Percentiles rank a stretch among this genome's conserved stretches.
These are phyloP conservation scores for Dactylellina sp. DNA, from an alignment of 2,329 filamentous ascomycete species.

Conservation along the genomic window DNA sequence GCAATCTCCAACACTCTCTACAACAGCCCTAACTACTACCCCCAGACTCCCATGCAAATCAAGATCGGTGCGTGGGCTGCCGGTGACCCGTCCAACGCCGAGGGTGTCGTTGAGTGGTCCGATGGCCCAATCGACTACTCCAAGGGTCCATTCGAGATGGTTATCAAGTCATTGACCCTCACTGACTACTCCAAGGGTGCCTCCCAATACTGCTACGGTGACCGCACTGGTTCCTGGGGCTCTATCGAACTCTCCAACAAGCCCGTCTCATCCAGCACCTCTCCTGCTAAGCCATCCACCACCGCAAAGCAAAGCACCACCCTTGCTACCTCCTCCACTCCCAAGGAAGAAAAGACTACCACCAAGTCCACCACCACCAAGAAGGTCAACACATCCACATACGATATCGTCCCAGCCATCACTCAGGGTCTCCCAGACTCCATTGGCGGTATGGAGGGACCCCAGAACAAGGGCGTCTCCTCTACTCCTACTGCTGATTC, in stretches of 20 bases:
- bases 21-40: conserved; percentile 69
- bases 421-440: conserved; percentile 49
- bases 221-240: conserved; percentile 79
- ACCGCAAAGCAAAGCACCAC: conserved; percentile 31
- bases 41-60: conserved; percentile 94
- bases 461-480: conserved; percentile 46
- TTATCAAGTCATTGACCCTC: conserved; percentile 78
- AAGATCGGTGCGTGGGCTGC: conserved; percentile 94
- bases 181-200: conserved; percentile 94
- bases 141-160: conserved; percentile 85
- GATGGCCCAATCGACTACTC: conserved; percentile 85
- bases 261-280: conserved; percentile 10
- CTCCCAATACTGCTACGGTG: conserved; percentile 82
- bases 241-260: conserved; percentile 72
- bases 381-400: conserved; percentile 41
- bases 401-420: conserved; percentile 37
- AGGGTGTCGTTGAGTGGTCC: conserved; percentile 80
- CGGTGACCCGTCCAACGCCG: conserved; percentile 81
- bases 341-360: conserved; percentile 30
- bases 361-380: conserved; percentile 32
- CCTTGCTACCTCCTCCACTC: conserved; percentile 15
- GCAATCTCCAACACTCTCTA: conserved; percentile 67
- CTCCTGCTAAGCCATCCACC: conserved; percentile 11
- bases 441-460: conserved; percentile 36
- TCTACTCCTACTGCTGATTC: conserved; percentile 8